Percentiles rank a stretch among this genome's conserved stretches.
Evolutionary conservation across 768 basidiomycete genomes (phyloP).

Genomic region (Boletus reticuloceps): DNA sequence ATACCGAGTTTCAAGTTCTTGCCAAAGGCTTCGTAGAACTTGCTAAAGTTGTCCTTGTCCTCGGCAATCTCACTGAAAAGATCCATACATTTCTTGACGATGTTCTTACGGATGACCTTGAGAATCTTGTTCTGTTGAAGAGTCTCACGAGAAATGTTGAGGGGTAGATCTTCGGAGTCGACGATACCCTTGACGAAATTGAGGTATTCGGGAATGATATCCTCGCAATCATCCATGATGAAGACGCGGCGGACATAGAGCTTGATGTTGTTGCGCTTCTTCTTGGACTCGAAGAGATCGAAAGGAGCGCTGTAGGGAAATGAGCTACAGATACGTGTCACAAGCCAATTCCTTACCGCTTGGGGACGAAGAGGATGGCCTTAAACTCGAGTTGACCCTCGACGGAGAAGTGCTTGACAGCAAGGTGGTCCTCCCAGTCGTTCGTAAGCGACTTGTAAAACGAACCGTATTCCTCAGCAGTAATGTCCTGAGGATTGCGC

Average conservation of each 20-base stretch:
- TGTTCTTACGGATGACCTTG: conserved; percentile 99
- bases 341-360: conserved; percentile 58
- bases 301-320: conserved; percentile 76
- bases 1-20: conserved; percentile 99
- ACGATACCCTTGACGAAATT: conserved; percentile 99
- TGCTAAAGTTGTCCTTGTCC: conserved; percentile 97
- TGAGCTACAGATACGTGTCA: neutral
- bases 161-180: conserved; percentile 98
- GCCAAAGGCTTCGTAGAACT: conserved; percentile 98
- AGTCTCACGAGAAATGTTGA: conserved; percentile 99
- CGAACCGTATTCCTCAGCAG: conserved; percentile 84
- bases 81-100: conserved; percentile 98
- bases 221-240: conserved; percentile 99
- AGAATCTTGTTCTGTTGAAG: conserved; percentile 99
- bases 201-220: conserved; percentile 98
- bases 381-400: conserved; percentile 99
- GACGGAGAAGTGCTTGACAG: conserved; percentile 99
- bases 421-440: conserved; percentile 99
- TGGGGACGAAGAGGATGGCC: conserved; percentile 96
- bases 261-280: conserved; percentile 99
- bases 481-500: conserved; percentile 94
- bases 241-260: conserved; percentile 99
- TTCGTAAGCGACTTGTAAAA: conserved; percentile 99
- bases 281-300: conserved; percentile 99
- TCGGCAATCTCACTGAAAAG: conserved; percentile 94